phyloP scores from a whole-genome alignment of 2,329 filamentous ascomycete species.

The Metarhizium humberi region DNA sequence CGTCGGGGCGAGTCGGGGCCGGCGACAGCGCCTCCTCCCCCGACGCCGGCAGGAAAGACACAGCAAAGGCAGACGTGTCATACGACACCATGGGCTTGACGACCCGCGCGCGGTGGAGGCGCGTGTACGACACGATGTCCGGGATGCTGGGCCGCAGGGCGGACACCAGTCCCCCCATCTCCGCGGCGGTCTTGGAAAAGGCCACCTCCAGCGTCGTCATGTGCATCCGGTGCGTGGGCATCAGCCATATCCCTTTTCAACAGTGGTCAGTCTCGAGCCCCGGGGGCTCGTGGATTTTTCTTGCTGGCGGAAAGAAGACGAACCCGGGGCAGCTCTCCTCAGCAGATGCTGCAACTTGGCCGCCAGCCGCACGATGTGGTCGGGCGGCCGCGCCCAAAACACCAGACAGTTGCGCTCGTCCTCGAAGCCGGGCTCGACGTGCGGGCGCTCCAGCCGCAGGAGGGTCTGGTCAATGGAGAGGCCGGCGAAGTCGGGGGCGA shows the following conservation, averaged over 20 bases:
- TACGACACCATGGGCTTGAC: conserved; percentile 77
- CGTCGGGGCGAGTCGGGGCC: conserved; percentile 26
- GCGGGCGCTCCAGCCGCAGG: conserved; percentile 54
- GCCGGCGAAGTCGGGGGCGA: conserved; percentile 57
- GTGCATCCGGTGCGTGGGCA: conserved; percentile 71
- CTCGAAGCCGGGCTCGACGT: conserved; percentile 56
- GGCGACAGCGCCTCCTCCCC: conserved; percentile 42
- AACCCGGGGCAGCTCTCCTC: conserved; percentile 58
- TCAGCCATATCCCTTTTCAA: conserved; percentile 66
- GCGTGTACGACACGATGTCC: conserved; percentile 56
- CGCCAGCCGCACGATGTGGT: conserved; percentile 60
- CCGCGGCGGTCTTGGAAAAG: conserved; percentile 63
- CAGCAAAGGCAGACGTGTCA: conserved; percentile 74
- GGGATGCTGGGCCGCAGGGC: conserved; percentile 47
- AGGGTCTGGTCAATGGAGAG: conserved; percentile 71
- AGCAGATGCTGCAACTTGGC: conserved; percentile 59
- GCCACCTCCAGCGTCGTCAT: conserved; percentile 78
- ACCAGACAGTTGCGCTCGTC: conserved; percentile 78
- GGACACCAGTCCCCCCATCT: conserved; percentile 56
- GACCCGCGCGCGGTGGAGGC: conserved; percentile 59
- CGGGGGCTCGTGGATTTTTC: no score
- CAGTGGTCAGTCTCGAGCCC: no score
- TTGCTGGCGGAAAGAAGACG: conserved; percentile 20
- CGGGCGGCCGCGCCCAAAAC: conserved; percentile 78
- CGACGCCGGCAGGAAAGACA: conserved; percentile 77